Evolutionary conservation across 495 filamentous ascomycete species (phyloP).

Genomic region (Chaetomidium leptoderma): DNA sequence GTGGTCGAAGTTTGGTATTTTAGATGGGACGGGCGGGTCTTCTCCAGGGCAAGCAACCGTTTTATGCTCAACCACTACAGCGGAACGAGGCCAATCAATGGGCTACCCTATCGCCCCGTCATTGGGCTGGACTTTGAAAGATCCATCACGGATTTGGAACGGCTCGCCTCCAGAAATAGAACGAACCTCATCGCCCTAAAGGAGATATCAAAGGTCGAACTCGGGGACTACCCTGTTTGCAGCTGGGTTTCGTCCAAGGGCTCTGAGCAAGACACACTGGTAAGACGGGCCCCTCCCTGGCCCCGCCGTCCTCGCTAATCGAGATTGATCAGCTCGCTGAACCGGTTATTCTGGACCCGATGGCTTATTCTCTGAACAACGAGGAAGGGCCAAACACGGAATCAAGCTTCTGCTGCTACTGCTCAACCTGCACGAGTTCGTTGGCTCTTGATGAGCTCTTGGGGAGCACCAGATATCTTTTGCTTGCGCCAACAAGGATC

Average conservation of each 20-base stretch:
- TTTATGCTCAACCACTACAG: neutral
- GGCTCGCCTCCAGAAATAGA: neutral
- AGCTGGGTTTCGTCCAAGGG: neutral
- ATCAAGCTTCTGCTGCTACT: neutral
- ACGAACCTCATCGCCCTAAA: neutral
- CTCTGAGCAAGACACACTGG: neutral
- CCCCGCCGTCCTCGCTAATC: neutral
- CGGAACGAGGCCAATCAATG: neutral
- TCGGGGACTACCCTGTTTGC: neutral
- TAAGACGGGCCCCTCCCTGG: neutral
- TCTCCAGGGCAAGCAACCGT: neutral
- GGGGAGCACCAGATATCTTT: neutral
- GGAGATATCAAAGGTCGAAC: neutral
- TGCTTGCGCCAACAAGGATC: neutral
- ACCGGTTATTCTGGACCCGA: neutral
- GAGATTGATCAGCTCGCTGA: neutral
- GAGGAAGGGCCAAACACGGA: neutral
- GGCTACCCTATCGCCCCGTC: neutral
- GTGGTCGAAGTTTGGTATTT: conserved; percentile 5
- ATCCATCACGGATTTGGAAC: neutral
- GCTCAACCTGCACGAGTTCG: neutral
- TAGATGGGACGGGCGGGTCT: neutral
- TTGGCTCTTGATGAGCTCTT: neutral
- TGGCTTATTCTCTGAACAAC: neutral
- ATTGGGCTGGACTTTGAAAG: neutral